Evolutionary conservation across 768 basidiomycete genomes (phyloP).

Genomic region (Coprinopsis sp.): DNA sequence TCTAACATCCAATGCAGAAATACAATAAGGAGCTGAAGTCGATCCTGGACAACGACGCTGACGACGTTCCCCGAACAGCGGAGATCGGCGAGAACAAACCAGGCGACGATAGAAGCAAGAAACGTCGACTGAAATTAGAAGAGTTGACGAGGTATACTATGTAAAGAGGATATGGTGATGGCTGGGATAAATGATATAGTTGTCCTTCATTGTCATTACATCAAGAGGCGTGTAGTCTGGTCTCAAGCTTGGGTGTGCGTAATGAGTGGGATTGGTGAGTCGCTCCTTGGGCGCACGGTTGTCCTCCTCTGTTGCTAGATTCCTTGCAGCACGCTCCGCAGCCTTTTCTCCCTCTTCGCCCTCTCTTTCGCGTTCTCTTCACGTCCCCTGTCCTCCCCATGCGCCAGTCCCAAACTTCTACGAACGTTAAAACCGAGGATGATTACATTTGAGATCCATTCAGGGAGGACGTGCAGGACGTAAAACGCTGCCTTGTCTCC

Average conservation of each 20-base stretch:
- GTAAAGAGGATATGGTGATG: slow-evolving; percentile 83
- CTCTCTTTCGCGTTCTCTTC: slow-evolving; percentile 28
- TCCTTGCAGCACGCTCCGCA: slow-evolving; percentile 14
- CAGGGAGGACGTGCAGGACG: slow-evolving; percentile 40
- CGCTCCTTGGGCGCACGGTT: too few relatives aligned
- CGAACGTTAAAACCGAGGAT: slow-evolving; percentile 28
- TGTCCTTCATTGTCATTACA: neutral
- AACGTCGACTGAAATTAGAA: slow-evolving; percentile 69
- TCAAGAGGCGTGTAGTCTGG: too few relatives aligned
- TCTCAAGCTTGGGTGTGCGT: too few relatives aligned
- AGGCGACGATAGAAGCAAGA: slow-evolving; percentile 39
- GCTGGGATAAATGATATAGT: neutral
- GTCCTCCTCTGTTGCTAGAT: neutral
- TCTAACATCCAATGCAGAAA: slow-evolving; percentile 36
- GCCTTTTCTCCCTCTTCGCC: slow-evolving; percentile 17
- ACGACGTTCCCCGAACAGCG: slow-evolving; percentile 60
- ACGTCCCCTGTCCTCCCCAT: slow-evolving; percentile 24
- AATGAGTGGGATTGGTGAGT: too few relatives aligned
- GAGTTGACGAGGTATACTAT: slow-evolving; percentile 93
- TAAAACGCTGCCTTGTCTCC: slow-evolving; percentile 38
- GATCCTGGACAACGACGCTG: slow-evolving; percentile 60
- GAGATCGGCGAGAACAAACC: slow-evolving; percentile 68
- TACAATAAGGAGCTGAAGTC: slow-evolving; percentile 82
- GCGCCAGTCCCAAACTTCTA: slow-evolving; percentile 30
- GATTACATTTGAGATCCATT: slow-evolving; percentile 31